phyloP scores from a whole-genome alignment of 306 rosid genomes.

The Lathyrus sativus region DNA sequence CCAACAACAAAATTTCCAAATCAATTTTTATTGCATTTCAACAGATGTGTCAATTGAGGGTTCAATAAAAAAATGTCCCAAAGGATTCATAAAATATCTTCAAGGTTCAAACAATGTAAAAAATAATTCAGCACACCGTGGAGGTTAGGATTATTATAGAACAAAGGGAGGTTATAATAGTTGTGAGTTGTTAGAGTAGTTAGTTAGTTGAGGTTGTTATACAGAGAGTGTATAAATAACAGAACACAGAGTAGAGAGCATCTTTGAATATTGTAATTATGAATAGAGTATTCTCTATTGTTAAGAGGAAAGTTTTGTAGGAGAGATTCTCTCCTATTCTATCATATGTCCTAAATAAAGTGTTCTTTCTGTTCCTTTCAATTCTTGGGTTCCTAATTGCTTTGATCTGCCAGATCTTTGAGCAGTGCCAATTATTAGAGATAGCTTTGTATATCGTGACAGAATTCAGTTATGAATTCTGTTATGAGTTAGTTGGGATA shows the following conservation, averaged over 20 bases:
- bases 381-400: neutral
- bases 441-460: too few species aligned
- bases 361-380: neutral
- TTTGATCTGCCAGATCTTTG: neutral
- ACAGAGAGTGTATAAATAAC: neutral
- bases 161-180: neutral
- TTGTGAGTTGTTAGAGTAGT: neutral
- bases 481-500: too few species aligned
- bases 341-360: too few species aligned
- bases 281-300: neutral
- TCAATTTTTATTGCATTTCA: neutral
- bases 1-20: neutral
- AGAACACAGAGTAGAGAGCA: neutral
- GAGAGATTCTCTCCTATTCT: neutral
- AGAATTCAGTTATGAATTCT: too few species aligned
- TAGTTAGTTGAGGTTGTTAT: neutral
- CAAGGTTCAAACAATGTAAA: conserved; percentile 21
- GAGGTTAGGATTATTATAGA: neutral
- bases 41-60: neutral
- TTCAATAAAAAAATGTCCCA: conserved; percentile 8
- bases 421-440: too few species aligned
- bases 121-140: neutral
- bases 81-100: conserved; percentile 6
- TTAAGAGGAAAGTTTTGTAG: neutral
- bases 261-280: neutral